A percentile compares a stretch with the other conserved stretches of the same genome.
Evolutionary conservation across 495 filamentous ascomycete genomes (phyloP).

Genomic region (Mytilinidion resinicola): DNA sequence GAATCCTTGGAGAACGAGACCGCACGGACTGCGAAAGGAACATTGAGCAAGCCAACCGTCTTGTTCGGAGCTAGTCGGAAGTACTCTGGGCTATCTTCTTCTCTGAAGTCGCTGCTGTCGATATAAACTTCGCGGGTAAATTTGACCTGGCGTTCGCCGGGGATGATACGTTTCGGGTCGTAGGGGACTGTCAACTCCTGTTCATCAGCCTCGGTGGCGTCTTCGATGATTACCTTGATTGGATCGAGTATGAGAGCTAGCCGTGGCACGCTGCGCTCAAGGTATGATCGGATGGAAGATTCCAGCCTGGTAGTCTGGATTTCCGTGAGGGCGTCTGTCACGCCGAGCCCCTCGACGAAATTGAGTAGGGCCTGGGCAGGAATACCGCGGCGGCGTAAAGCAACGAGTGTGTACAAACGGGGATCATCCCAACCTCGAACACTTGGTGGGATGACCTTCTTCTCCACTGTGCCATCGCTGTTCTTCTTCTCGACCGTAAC

Average conservation of each 20-base stretch:
- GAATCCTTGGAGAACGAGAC: slow-evolving; percentile 67
- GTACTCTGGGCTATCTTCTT: slow-evolving; percentile 71
- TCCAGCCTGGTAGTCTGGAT: slow-evolving; percentile 74
- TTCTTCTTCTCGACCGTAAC: slow-evolving; percentile 36
- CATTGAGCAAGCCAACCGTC: slow-evolving; percentile 78
- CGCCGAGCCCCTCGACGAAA: slow-evolving; percentile 84
- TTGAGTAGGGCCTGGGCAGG: slow-evolving; percentile 80
- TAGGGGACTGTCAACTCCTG: slow-evolving; percentile 63
- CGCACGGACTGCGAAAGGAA: slow-evolving; percentile 74
- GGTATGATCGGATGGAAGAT: slow-evolving; percentile 68
- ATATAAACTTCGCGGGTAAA: slow-evolving; percentile 88
- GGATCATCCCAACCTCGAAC: slow-evolving; percentile 88
- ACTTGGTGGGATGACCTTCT: slow-evolving; percentile 28
- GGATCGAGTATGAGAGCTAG: slow-evolving; percentile 75
- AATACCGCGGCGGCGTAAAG: slow-evolving; percentile 71
- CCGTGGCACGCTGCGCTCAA: slow-evolving; percentile 77
- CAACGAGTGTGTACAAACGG: slow-evolving; percentile 82
- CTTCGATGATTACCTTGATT: slow-evolving; percentile 64
- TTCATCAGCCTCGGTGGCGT: slow-evolving; percentile 60
- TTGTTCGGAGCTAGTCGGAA: slow-evolving; percentile 93
- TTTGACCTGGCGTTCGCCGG: slow-evolving; percentile 51
- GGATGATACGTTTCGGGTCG: slow-evolving; percentile 61
- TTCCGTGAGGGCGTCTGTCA: slow-evolving; percentile 65
- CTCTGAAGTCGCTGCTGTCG: slow-evolving; percentile 85
- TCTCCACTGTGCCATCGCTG: slow-evolving; percentile 21